Percentiles rank a stretch among this genome's conserved stretches.
phyloP scores from a whole-genome alignment of 2,329 filamentous ascomycete species.

The Epichloe sylvatica region DNA sequence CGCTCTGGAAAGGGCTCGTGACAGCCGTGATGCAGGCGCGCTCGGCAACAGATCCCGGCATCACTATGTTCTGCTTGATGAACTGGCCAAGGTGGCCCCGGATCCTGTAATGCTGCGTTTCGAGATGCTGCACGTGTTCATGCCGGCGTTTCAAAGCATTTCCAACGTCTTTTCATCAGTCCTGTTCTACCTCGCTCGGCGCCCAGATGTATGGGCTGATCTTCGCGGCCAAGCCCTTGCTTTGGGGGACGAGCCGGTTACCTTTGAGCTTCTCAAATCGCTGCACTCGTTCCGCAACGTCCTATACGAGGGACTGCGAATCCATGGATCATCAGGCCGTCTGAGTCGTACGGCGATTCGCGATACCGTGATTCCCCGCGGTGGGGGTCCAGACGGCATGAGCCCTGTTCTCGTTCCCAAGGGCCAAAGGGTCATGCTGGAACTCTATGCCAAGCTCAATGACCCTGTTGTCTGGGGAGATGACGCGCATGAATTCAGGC shows the following conservation, averaged over 20 bases:
- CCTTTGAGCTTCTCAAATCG: conserved; percentile 1
- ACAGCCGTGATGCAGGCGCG: background rate
- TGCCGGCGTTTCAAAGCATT: conserved; percentile 2
- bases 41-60: background rate
- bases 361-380: conserved; percentile 3
- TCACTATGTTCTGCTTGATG: conserved; percentile 1
- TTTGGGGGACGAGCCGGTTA: background rate
- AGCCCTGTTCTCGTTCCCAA: background rate
- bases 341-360: conserved; percentile 3
- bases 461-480: conserved; percentile 1
- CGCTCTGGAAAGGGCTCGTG: background rate
- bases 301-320: background rate
- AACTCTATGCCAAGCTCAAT: background rate
- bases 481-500: conserved; percentile 1
- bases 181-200: conserved; percentile 1
- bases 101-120: conserved; percentile 1
- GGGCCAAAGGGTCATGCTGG: background rate
- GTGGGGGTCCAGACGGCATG: conserved; percentile 1
- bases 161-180: background rate
- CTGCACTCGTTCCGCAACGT: conserved; percentile 1
- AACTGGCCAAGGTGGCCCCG: background rate
- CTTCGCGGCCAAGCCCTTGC: background rate
- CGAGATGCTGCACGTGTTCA: conserved; percentile 2
- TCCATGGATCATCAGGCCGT: conserved; percentile 2
- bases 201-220: background rate